Conservation (phyloP, 164 flowering plant species). For the Umbilicus rupestris region DNA sequence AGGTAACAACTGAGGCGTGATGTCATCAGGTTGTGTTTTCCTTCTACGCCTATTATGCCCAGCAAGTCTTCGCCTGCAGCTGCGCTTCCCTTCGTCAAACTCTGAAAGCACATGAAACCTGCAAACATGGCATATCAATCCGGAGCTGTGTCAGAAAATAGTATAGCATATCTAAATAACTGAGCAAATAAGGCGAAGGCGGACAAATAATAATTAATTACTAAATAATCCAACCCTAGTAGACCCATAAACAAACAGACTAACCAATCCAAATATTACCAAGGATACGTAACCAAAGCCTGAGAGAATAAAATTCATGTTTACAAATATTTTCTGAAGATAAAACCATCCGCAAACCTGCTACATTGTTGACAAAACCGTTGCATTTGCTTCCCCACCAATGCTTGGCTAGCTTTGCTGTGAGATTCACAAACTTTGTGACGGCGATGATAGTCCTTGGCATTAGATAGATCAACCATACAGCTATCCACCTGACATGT, state of each 20-base stretch:
- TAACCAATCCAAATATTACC: no score
- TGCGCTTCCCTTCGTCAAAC: constrained; percentile 92
- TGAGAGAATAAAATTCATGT: neutral
- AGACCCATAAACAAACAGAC: no score
- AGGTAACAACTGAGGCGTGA: constrained; percentile 28
- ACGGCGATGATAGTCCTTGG: constrained; percentile 82
- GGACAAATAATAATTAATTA: no score
- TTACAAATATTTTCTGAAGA: neutral
- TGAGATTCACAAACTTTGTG: constrained; percentile 85
- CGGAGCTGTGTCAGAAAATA: neutral
- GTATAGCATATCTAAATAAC: neutral
- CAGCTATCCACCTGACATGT: constrained; percentile 89
- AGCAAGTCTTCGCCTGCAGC: constrained; percentile 90
- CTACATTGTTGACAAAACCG: constrained; percentile 97
- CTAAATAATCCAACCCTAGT: no score
- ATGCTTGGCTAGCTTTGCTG: constrained; percentile 67
- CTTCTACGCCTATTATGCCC: constrained; percentile 85
- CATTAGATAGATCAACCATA: constrained; percentile 54
- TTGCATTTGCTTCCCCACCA: constrained; percentile 75
- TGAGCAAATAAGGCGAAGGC: neutral
- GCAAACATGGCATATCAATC: constrained; percentile 8
- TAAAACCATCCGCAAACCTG: constrained; percentile 33
- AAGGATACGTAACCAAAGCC: no score
- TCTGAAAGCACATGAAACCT: constrained; percentile 87
- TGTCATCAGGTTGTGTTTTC: constrained; percentile 79